Conservation (phyloP, 2,329 filamentous ascomycete species). For the Colletotrichum incanum region DNA sequence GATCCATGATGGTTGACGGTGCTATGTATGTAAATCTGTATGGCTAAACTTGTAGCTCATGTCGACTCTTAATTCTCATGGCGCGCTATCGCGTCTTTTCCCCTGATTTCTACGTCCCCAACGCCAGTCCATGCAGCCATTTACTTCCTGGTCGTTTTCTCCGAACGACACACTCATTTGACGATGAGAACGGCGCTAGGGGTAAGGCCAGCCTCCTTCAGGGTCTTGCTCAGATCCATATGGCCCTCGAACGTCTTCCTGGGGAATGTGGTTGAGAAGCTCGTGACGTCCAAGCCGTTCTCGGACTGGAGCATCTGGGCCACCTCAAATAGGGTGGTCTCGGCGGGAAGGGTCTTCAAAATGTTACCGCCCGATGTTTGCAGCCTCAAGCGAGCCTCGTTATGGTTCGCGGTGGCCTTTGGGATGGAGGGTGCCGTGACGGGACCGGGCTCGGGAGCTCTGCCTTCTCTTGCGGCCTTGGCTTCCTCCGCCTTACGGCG, state of each 20-base stretch:
- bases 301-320: constrained; percentile 82
- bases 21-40: too few species aligned
- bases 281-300: constrained; percentile 78
- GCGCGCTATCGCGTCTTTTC: not conserved
- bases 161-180: constrained; percentile 57
- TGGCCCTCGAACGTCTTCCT: constrained; percentile 81
- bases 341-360: constrained; percentile 89
- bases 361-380: constrained; percentile 84
- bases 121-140: constrained; percentile 29
- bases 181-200: constrained; percentile 93
- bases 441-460: constrained; percentile 64
- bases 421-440: constrained; percentile 63
- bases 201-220: constrained; percentile 92
- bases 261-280: constrained; percentile 90
- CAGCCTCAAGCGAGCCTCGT: constrained; percentile 84
- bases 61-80: not conserved
- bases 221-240: constrained; percentile 87
- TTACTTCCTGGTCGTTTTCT: constrained; percentile 12
- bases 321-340: constrained; percentile 94
- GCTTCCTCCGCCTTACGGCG: constrained; percentile 87
- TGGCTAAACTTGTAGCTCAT: not conserved
- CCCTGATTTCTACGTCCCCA: constrained; percentile 9
- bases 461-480: constrained; percentile 89
- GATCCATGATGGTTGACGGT: not conserved
- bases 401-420: constrained; percentile 81